These are phyloP conservation scores for Bromus sterilis DNA, from an alignment of 176 grass and related monocot species.

Conservation along the genomic window DNA sequence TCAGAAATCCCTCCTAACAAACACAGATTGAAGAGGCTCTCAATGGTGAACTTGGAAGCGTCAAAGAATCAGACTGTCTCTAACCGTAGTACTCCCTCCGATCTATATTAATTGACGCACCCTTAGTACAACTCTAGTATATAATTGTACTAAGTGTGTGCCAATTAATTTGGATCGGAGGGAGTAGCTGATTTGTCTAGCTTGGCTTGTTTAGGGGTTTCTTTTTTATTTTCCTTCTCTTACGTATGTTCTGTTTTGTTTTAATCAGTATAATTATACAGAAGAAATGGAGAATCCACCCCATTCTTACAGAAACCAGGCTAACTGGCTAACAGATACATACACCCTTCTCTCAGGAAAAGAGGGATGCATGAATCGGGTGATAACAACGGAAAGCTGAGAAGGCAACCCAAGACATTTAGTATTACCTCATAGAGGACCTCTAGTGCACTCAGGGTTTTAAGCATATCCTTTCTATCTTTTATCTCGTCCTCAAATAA, in stretches of 20 bases:
- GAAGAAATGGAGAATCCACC: not conserved
- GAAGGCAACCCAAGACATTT: not conserved
- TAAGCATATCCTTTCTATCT: conserved; percentile 65
- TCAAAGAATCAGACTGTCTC: not conserved
- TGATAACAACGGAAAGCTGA: not conserved
- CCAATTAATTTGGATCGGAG: too few species aligned
- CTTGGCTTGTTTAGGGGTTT: not conserved
- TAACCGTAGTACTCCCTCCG: too few species aligned
- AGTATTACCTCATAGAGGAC: conserved; percentile 78
- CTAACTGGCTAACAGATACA: not conserved
- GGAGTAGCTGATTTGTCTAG: not conserved
- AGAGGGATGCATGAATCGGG: not conserved
- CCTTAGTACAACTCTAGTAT: too few species aligned
- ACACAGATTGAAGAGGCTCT: not conserved
- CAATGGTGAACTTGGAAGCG: not conserved
- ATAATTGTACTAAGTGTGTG: too few species aligned
- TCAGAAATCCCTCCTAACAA: not conserved
- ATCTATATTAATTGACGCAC: too few species aligned
- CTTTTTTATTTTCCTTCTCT: not conserved
- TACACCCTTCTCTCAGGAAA: conserved; percentile 3
- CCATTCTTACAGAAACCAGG: not conserved
- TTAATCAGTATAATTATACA: not conserved
- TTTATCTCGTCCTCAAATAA: conserved; percentile 92
- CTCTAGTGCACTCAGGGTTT: conserved; percentile 75
- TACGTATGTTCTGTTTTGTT: not conserved